Conservation (phyloP, 371 early-diverging fungal genomes). For the Mucor piriformis region DNA sequence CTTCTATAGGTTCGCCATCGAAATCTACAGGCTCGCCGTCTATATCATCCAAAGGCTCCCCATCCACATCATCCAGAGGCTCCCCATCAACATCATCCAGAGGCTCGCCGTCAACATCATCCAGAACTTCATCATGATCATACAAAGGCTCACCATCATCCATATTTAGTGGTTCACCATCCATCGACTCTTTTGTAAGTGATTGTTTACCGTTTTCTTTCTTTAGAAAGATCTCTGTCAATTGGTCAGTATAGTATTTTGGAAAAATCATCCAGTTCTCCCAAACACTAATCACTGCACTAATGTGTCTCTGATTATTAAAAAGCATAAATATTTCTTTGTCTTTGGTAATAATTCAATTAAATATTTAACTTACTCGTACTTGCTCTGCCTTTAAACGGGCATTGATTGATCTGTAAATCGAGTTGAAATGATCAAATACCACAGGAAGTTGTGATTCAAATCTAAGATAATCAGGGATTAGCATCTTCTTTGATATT, state of each 20-base stretch:
- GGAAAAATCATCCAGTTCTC: conserved; percentile 90
- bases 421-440: conserved; percentile 71
- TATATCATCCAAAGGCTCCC: conserved; percentile 18
- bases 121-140: neutral
- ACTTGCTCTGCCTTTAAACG: conserved; percentile 88
- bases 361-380: conserved; percentile 39
- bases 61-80: conserved; percentile 45
- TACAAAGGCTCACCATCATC: conserved; percentile 25
- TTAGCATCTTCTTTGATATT: neutral
- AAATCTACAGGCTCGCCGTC: conserved; percentile 45
- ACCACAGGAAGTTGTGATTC: conserved; percentile 68
- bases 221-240: conserved; percentile 50
- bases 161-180: conserved; percentile 9
- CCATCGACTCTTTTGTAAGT: conserved; percentile 7
- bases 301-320: conserved; percentile 54
- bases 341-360: too few relatives aligned
- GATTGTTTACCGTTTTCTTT: conserved; percentile 19
- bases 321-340: neutral
- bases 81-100: conserved; percentile 56
- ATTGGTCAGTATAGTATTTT: conserved; percentile 61
- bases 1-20: neutral
- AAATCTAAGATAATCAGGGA: conserved; percentile 41
- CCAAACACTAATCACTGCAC: conserved; percentile 77
- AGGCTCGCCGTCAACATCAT: conserved; percentile 44
- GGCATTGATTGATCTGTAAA: conserved; percentile 69